Conservation (phyloP, 169 alveolate species). For the Plasmodium vivax region DNA sequence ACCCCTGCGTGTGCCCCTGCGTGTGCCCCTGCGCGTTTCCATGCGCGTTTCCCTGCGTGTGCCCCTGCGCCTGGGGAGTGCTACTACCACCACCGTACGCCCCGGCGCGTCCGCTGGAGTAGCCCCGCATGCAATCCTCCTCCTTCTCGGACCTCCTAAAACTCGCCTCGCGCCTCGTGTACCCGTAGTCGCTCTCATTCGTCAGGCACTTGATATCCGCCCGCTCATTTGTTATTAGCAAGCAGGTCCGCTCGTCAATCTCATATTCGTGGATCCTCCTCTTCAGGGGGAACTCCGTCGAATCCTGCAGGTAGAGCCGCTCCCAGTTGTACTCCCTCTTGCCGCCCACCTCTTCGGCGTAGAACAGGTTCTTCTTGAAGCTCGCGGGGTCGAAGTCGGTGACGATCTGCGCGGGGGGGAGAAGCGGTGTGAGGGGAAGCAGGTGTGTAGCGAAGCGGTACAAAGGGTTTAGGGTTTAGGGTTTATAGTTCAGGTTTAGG, state of each 20-base stretch:
- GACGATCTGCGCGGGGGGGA: not conserved
- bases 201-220: conserved; percentile 50
- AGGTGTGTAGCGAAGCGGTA: not conserved
- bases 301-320: conserved; percentile 1
- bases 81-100: not conserved
- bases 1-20: not conserved
- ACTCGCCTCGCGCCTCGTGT: not conserved
- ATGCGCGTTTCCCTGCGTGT: not conserved
- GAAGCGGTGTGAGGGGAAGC: not conserved
- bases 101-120: not conserved
- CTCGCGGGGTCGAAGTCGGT: not conserved
- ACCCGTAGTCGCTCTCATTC: conserved; percentile 4
- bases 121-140: conserved; percentile 1
- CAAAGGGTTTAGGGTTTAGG: no score
- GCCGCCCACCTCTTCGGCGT: conserved; percentile 10
- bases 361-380: conserved; percentile 38
- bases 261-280: conserved; percentile 19
- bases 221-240: conserved; percentile 37
- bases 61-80: not conserved
- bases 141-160: not conserved
- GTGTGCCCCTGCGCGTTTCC: not conserved
- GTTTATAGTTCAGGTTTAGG: no score
- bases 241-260: conserved; percentile 33
- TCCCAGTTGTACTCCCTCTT: conserved; percentile 50
- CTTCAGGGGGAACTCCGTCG: conserved; percentile 3